Percentiles rank a stretch among this genome's conserved stretches.
Evolutionary conservation across 345 rosid species (phyloP).

Genomic region (Gossypium ekmanianum): DNA sequence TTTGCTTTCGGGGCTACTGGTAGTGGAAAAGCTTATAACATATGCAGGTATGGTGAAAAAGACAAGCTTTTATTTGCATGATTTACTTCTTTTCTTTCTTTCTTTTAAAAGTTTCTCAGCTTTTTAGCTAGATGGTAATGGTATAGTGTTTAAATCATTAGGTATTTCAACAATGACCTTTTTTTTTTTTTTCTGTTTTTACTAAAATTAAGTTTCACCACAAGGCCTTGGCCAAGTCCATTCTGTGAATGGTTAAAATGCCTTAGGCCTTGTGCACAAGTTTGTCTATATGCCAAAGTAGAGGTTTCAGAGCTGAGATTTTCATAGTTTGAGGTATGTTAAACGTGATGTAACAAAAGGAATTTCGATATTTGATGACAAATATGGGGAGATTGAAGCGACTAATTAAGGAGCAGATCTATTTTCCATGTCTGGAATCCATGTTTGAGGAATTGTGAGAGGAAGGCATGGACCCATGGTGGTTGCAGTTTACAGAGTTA

Average conservation of each 20-base stretch:
- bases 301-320: no score
- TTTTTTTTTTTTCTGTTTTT: background rate
- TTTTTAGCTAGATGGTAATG: background rate
- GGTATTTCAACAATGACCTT: background rate
- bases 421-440: conserved; percentile 57
- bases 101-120: background rate
- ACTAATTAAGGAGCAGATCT: conserved; percentile 68
- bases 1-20: conserved; percentile 67
- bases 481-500: conserved; percentile 48
- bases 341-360: conserved; percentile 25
- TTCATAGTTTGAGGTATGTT: no score
- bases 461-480: conserved; percentile 91
- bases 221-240: background rate
- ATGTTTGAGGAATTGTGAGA: conserved; percentile 74
- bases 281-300: background rate
- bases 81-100: background rate
- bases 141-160: background rate
- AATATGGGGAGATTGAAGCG: conserved; percentile 47
- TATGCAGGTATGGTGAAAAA: conserved; percentile 55
- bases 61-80: background rate
- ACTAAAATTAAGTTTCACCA: background rate
- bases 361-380: conserved; percentile 60
- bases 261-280: background rate
- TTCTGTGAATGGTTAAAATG: background rate
- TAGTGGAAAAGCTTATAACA: conserved; percentile 40